Base-by-base conservation (phyloP, 495 filamentous ascomycete genomes). In the Aspergillus panamensis region DNA sequence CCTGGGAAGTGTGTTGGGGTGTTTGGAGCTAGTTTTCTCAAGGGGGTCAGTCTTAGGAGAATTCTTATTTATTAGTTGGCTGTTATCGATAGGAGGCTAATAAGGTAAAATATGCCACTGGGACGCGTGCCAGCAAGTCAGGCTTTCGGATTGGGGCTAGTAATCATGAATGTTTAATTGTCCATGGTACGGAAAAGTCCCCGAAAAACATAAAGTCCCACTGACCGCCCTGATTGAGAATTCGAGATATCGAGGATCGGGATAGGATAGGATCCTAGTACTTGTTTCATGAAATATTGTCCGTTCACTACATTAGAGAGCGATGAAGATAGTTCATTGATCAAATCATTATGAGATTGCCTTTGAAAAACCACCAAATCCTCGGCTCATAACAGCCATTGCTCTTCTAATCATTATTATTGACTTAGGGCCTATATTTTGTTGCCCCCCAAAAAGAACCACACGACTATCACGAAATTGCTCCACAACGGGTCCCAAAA, bases 31-130 rank as follows among this genome's bases (percentile, higher is more conserved):
- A 37, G 12, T 20, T 10, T 40, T 52, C 50, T 52, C 37, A n/a
- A n/a, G 50, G 37, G 50, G 50, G 32, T 19, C n/a, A 20, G 42
- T 16, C 9, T 45, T 8, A 44, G 17, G 40, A 17, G 13, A n/a
- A 44, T 44, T 44, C 14, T 44, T 44, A 44, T 44, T 44, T 43
- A 43, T 43, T 43, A 43, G 12, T 43, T 43, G 14, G 8, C 17
- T 44, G 17, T 45, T 45, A 45, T 45, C 10, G 42, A 45, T 45
- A 45, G 42, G 42, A 20, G 42, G 17, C 8, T 45, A 45, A 45
- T 19, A 17, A 44, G 42, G 42, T n/a, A 45, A 20, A 45, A 45
- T 45, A 45, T 45, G 42, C 19, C 16, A 16, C 17, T 45, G 42
- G 42, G 4, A 9, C 8, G 16, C 17, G 42, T 45, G 42, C 17